Percentiles rank a stretch among this genome's conserved stretches.
phyloP scores from a whole-genome alignment of 2,329 filamentous ascomycete species.

The Sarocladium oryzae region DNA sequence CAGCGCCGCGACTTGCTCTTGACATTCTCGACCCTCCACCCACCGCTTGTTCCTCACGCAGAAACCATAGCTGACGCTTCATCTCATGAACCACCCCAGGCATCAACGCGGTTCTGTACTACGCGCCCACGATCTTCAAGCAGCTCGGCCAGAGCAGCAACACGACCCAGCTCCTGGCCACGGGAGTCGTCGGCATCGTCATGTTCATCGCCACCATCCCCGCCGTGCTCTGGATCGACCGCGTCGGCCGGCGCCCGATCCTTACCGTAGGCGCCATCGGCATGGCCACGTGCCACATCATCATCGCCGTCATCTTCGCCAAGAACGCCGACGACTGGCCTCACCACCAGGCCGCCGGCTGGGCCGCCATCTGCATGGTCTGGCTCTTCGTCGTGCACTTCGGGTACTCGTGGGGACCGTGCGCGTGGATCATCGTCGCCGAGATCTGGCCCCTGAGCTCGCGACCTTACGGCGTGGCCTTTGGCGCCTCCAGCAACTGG shows the following conservation, averaged over 20 bases:
- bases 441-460: constrained; percentile 69
- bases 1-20: no score
- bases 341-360: constrained; percentile 54
- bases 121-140: constrained; percentile 63
- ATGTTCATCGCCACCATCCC: constrained; percentile 65
- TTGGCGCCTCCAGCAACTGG: constrained; percentile 62
- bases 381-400: constrained; percentile 73
- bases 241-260: constrained; percentile 55
- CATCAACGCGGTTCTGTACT: constrained; percentile 60
- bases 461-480: constrained; percentile 62
- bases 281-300: constrained; percentile 65
- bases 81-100: no score
- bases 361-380: constrained; percentile 62
- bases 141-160: constrained; percentile 52
- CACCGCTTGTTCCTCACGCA: no score
- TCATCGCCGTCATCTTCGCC: constrained; percentile 64
- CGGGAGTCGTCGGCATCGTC: constrained; percentile 64
- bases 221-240: constrained; percentile 59
- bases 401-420: constrained; percentile 69
- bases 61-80: no score
- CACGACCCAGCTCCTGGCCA: constrained; percentile 55
- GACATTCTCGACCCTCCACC: no score
- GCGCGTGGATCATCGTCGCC: constrained; percentile 66
- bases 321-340: constrained; percentile 54
- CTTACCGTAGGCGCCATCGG: constrained; percentile 59